phyloP scores from a whole-genome alignment of 352 stramenopile genomes.

The Pythium periplocum region DNA sequence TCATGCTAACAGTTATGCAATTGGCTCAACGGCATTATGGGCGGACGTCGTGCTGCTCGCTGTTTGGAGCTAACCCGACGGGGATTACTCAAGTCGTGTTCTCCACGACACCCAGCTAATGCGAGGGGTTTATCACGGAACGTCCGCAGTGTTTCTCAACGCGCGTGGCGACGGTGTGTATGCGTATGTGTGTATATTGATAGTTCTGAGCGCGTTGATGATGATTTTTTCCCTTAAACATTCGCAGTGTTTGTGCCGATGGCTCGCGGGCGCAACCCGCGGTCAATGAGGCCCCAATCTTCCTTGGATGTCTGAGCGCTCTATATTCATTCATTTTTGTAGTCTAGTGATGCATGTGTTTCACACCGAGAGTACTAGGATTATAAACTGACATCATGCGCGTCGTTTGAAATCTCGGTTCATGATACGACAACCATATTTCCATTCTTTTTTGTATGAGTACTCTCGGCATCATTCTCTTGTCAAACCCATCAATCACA shows the following conservation, averaged over 20 bases:
- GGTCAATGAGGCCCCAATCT: conserved; percentile 50
- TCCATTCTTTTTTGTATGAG: conserved; percentile 30
- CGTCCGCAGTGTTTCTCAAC: not conserved
- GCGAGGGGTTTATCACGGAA: conserved; percentile 31
- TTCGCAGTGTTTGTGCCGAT: conserved; percentile 85
- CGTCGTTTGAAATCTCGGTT: conserved; percentile 27
- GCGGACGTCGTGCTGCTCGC: conserved; percentile 55
- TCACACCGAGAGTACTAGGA: conserved; percentile 18
- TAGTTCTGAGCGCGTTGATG: conserved; percentile 56
- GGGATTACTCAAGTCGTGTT: conserved; percentile 92
- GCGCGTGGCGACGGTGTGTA: not conserved
- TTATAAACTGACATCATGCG: conserved; percentile 25
- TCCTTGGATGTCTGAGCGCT: conserved; percentile 50
- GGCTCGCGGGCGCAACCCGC: conserved; percentile 51
- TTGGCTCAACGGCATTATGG: conserved; percentile 66
- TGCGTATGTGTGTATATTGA: conserved; percentile 10
- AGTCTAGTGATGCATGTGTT: no score
- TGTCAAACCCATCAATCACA: not conserved
- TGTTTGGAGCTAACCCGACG: conserved; percentile 86
- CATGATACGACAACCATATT: conserved; percentile 28
- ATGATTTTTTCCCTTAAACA: conserved; percentile 80
- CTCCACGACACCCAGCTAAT: conserved; percentile 76
- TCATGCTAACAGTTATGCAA: conserved; percentile 92
- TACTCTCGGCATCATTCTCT: conserved; percentile 9
- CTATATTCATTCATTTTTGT: not conserved